Evolutionary conservation across 305 asterid species (phyloP), one percentile per base, ranked within the genome.

Genomic region (Solanum chacoense): DNA sequence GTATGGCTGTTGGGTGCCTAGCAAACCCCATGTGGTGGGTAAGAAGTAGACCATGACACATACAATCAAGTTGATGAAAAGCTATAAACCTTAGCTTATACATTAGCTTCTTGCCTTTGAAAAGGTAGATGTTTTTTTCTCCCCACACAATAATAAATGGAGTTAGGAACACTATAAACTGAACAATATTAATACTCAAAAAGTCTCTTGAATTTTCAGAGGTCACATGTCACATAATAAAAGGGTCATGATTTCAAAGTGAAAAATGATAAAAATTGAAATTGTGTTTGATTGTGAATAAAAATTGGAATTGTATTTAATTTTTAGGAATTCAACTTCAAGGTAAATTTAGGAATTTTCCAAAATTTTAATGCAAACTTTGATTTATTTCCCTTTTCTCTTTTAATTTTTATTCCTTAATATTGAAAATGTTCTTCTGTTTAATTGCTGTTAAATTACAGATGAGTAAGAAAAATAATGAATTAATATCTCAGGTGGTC

Each of bases 11-110:
- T 59, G 87, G 28, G 71, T 28, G 40, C 40, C 87, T 79, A 78
- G 65, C 89, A 88, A 63, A 37, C 42, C 79, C 72, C 86, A 83
- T 83, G 89, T 88, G 87, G 89, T 88, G 71, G 87, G 87, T 88
- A 72, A 81, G 85, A 88, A 78, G 29, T 36, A 55, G 87, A 78
- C 38, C 86, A 77, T 79, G 79, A 88, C 79, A 20, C 34, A 18
- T 50, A 29, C 71, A 45, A 36, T 29, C 40, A 29, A 29, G 71
- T 81, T 81, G 86, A 81, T 81, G 86, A 81, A 45, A 81, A 45
- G 71, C 86, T 28, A 81, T 6, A 29, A 81, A 29, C 38, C 71
- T 81, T 59, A 59, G 69, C 69, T 8, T 45, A 45, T 81, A 5
- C 22, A 81, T 40, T 32, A 45, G 40, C 36, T 45, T 45, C 20